Evolutionary conservation across 768 basidiomycete genomes (phyloP).

Genomic region (Tricholoma sp.): DNA sequence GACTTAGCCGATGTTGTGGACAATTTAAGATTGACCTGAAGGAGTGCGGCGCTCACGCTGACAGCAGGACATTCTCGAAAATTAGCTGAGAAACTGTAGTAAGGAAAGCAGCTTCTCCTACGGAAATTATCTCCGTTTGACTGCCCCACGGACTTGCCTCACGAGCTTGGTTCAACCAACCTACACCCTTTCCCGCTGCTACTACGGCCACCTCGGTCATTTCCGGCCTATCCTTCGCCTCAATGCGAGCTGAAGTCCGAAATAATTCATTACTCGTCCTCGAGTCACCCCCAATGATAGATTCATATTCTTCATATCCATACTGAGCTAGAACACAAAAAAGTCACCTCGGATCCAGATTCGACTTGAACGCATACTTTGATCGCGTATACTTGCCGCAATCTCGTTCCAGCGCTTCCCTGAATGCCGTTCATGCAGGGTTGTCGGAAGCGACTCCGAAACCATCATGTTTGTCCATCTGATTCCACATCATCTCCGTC

Average conservation of each 20-base stretch:
- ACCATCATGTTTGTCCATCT: conserved; percentile 6
- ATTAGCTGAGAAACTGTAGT: conserved; percentile 26
- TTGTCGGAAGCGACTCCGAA: conserved; percentile 11
- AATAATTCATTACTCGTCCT: conserved; percentile 23
- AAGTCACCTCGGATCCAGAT: conserved; percentile 29
- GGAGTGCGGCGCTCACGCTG: conserved; percentile 41
- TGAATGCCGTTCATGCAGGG: conserved; percentile 24
- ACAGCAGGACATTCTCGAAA: conserved; percentile 43
- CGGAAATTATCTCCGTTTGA: conserved; percentile 36
- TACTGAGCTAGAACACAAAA: conserved; percentile 35
- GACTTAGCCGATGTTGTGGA: conserved; percentile 44
- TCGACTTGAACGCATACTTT: conserved; percentile 19
- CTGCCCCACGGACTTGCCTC: conserved; percentile 20
- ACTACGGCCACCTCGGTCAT: conserved; percentile 15
- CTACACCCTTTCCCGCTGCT: conserved; percentile 22
- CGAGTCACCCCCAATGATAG: conserved; percentile 27
- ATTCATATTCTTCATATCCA: conserved; percentile 28
- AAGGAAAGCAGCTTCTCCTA: conserved; percentile 25
- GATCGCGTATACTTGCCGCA: conserved; percentile 14
- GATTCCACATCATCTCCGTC: conserved; percentile 49
- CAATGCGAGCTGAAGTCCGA: conserved; percentile 12
- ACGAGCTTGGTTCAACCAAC: background rate
- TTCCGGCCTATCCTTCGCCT: conserved; percentile 20
- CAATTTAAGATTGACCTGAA: conserved; percentile 48
- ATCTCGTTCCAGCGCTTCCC: conserved; percentile 18